Evolutionary conservation across 2,329 filamentous ascomycete genomes (phyloP), one percentile per base, ranked within the genome.

Genomic region (Alternaria infectoria): DNA sequence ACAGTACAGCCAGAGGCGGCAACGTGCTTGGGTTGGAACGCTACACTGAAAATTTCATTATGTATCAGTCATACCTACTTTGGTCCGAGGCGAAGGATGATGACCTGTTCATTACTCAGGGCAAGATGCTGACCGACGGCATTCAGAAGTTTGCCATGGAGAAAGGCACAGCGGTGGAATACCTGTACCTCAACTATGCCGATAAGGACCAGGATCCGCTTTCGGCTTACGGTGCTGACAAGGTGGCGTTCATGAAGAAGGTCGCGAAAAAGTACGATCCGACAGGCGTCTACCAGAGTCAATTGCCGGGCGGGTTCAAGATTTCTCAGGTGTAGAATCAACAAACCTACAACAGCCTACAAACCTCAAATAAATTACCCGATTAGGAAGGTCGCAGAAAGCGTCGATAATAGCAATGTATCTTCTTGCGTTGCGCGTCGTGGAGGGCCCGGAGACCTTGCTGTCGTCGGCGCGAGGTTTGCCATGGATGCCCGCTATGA

Each of bases 261-360:
- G 74, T 81, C 6, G 73, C 76, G 2, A 61, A 54, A 17, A 77
- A 75, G 59, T 83, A 81, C 59, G 82, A 84, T 60, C 80, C 81
- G 0, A 56, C 66, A 2, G 67, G 71, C 1, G 67, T 84, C 3
- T 83, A 80, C 57, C 80, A 83, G 69, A 79, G 47, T 9, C 63
- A 78, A 19, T 70, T 77, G 36, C 80, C 80, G 2, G 81, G 82
- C 15, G 78, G 79, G 23, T 84, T 83, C 66, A 84, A 84, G 71
- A 69, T 77, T 8, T 52, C 49, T 5, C 49, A 52, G 19, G 30
- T 40, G 30, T 52, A n/a, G 10, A 30, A n/a, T 17, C 6, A 17
- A 17, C 36, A 40, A 40, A 40, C 36, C 36, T 40, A 40, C n/a
- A 11, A 40, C 36, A 11, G 15, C 15, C 36, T 40, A 40, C 36